Percentiles rank a stretch among this genome's conserved stretches.
These are phyloP conservation scores for Ustilago esculenta DNA, from an alignment of 1,284 basidiomycete genomes.

Conservation along the genomic window DNA sequence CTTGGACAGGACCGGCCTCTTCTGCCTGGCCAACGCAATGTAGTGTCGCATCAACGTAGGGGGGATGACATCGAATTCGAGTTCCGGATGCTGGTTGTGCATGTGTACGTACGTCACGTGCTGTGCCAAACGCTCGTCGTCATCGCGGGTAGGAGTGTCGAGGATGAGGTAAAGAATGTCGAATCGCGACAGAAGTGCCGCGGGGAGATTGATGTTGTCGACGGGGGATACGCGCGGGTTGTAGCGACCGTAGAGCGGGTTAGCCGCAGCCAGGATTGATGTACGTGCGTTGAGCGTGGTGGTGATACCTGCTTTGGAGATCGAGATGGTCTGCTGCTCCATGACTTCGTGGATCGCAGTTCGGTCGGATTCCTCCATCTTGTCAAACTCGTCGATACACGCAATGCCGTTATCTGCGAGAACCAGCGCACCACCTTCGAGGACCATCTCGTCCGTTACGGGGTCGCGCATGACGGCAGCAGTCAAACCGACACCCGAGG, in stretches of 20 bases:
- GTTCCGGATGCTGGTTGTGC: conserved; percentile 86
- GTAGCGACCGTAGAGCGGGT: conserved; percentile 97
- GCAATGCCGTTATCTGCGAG: conserved; percentile 99
- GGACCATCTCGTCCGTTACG: conserved; percentile 98
- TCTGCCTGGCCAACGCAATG: conserved; percentile 89
- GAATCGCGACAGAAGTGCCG: conserved; percentile 93
- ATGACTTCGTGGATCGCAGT: conserved; percentile 99
- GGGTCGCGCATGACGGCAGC: conserved; percentile 99
- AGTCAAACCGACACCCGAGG: conserved; percentile 96
- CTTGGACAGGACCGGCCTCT: conserved; percentile 85
- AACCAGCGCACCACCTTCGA: conserved; percentile 98
- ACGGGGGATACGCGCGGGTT: conserved; percentile 97
- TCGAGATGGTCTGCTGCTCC: conserved; percentile 99
- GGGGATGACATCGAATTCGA: conserved; percentile 76
- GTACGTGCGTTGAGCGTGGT: conserved; percentile 98
- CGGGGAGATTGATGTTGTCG: conserved; percentile 99
- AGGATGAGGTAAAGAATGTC: conserved; percentile 96
- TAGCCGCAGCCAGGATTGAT: conserved; percentile 96
- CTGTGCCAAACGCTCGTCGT: conserved; percentile 93
- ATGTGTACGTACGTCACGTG: conserved; percentile 99
- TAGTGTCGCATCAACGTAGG: conserved; percentile 93
- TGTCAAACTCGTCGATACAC: conserved; percentile 99
- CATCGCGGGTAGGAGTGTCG: conserved; percentile 91
- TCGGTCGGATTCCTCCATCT: conserved; percentile 98
- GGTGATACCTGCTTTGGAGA: conserved; percentile 98